Evolutionary conservation across 2,329 filamentous ascomycete species (phyloP).

Genomic region (Periconia digitata): DNA sequence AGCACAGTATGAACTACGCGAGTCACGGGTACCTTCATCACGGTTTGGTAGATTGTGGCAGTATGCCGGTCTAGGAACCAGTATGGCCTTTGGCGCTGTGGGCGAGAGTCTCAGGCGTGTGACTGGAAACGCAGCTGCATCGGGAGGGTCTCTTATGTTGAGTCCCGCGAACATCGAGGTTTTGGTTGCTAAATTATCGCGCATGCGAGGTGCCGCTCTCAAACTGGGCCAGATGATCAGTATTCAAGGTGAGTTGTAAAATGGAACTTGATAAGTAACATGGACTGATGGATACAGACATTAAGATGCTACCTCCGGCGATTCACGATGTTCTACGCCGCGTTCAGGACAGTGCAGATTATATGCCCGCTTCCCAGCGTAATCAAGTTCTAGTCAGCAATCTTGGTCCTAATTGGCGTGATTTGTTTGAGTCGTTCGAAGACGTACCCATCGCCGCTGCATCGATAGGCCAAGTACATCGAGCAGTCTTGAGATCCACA

Average conservation of each 20-base stretch:
- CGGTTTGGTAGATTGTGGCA: constrained; percentile 89
- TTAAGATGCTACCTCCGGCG: constrained; percentile 85
- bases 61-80: constrained; percentile 88
- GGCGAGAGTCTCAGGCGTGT: constrained; percentile 80
- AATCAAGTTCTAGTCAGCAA: constrained; percentile 79
- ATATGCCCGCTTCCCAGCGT: constrained; percentile 94
- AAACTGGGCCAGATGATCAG: constrained; percentile 98
- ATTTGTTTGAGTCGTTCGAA: constrained; percentile 80
- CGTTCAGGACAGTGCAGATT: constrained; percentile 94
- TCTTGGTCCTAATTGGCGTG: constrained; percentile 80
- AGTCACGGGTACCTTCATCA: constrained; percentile 88
- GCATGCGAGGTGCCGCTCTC: constrained; percentile 95
- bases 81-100: constrained; percentile 92
- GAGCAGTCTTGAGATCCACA: constrained; percentile 74
- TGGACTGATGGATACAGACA: constrained; percentile 58
- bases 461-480: constrained; percentile 95
- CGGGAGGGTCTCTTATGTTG: constrained; percentile 76
- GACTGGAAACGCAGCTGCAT: constrained; percentile 63
- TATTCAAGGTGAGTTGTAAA: constrained; percentile 66
- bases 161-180: constrained; percentile 91
- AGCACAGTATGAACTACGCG: constrained; percentile 69
- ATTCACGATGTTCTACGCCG: constrained; percentile 90
- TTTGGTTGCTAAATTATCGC: constrained; percentile 86
- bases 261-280: too few relatives aligned
- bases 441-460: constrained; percentile 92